Percentiles rank a stretch among this genome's conserved stretches.
These are phyloP conservation scores for Leccinum subgranulosum DNA, from an alignment of 768 basidiomycete species.

Conservation along the genomic window DNA sequence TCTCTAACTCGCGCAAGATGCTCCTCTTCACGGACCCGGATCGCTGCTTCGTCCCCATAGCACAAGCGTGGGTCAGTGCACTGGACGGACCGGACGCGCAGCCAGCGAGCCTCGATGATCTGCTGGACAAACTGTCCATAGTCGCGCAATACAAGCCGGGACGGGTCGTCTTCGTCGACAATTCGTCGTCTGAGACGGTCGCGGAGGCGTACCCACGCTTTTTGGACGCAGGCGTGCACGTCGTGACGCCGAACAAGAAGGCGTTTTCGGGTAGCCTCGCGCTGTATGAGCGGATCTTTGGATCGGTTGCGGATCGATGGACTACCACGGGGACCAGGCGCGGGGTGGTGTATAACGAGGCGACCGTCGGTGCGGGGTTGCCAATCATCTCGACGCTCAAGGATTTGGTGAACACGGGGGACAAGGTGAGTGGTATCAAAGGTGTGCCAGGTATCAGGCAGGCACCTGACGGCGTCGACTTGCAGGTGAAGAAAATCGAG, in stretches of 20 bases:
- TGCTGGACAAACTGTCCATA: constrained; percentile 41
- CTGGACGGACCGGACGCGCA: constrained; percentile 42
- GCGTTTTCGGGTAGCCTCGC: constrained; percentile 73
- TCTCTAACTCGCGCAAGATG: constrained; percentile 64
- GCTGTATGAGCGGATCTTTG: constrained; percentile 70
- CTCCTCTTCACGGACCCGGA: constrained; percentile 44
- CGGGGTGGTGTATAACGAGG: constrained; percentile 77
- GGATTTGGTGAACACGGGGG: constrained; percentile 89
- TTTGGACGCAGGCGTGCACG: constrained; percentile 72
- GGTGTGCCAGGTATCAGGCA: background rate
- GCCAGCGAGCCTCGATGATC: constrained; percentile 33
- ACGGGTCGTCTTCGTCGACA: constrained; percentile 81
- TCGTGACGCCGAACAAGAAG: constrained; percentile 98
- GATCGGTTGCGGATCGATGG: constrained; percentile 27
- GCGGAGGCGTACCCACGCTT: constrained; percentile 81
- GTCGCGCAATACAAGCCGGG: constrained; percentile 42
- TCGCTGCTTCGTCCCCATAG: background rate
- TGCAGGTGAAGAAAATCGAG: constrained; percentile 83
- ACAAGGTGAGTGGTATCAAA: constrained; percentile 54
- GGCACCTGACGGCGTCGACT: background rate
- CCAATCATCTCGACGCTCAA: constrained; percentile 91
- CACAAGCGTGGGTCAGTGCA: constrained; percentile 38
- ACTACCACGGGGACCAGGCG: constrained; percentile 19
- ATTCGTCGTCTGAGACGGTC: constrained; percentile 82
- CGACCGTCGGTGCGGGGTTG: constrained; percentile 94